Evolutionary conservation across 2,329 filamentous ascomycete species (phyloP).

Genomic region (Beauveria scarabaeidicola): DNA sequence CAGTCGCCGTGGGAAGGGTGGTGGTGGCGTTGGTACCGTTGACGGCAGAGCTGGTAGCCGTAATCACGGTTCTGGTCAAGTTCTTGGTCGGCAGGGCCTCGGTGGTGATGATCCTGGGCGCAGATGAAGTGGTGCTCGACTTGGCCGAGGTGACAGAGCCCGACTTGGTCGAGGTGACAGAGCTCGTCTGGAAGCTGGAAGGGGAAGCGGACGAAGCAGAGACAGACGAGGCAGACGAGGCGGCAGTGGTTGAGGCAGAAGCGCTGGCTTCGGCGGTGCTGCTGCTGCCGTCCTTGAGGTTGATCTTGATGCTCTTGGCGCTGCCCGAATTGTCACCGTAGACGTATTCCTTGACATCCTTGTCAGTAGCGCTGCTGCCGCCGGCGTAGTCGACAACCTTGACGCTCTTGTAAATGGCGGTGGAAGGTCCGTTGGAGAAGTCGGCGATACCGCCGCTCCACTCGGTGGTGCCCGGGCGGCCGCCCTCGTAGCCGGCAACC

Average conservation of each 20-base stretch:
- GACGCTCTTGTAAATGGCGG: constrained; percentile 49
- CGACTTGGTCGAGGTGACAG: constrained; percentile 14
- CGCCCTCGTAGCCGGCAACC: constrained; percentile 50
- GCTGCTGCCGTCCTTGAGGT: constrained; percentile 8
- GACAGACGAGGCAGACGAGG: neutral
- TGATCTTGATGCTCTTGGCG: constrained; percentile 44
- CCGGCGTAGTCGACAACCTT: constrained; percentile 47
- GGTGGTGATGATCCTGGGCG: constrained; percentile 16
- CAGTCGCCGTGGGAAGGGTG: constrained; percentile 15
- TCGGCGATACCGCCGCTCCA: constrained; percentile 60
- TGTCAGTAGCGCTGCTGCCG: constrained; percentile 30
- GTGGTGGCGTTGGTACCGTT: constrained; percentile 14
- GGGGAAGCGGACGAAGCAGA: neutral
- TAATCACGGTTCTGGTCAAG: constrained; percentile 5
- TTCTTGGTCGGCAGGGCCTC: constrained; percentile 12
- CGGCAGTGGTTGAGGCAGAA: neutral
- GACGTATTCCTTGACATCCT: constrained; percentile 41
- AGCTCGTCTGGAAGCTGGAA: constrained; percentile 2
- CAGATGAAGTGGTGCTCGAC: constrained; percentile 16
- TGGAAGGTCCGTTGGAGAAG: constrained; percentile 43
- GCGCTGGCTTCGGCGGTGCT: constrained; percentile 25
- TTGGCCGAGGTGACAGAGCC: constrained; percentile 14
- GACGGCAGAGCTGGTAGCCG: constrained; percentile 9
- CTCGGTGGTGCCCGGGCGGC: constrained; percentile 60
- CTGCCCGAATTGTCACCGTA: constrained; percentile 43